A percentile compares a stretch with the other conserved stretches of the same genome.
phyloP scores from a whole-genome alignment of 192 early-diverging fungal genomes.

The Backusella australiensis region DNA sequence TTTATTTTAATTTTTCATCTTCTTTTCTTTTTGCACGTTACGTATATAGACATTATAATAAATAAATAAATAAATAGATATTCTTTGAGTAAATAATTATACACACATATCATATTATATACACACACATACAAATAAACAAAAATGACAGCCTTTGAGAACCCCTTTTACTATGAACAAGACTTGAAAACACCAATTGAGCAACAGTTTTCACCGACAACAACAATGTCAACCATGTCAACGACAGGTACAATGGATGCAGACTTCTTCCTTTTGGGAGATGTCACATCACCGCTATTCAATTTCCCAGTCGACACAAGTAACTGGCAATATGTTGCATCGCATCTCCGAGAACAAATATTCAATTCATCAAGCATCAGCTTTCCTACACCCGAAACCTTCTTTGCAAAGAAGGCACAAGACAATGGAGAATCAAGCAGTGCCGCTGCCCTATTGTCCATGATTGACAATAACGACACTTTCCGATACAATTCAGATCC shows the following conservation, averaged over 20 bases:
- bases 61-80: background rate
- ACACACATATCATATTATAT: background rate
- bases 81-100: background rate
- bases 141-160: background rate
- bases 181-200: background rate
- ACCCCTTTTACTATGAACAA: background rate
- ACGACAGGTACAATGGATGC: background rate
- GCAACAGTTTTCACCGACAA: background rate
- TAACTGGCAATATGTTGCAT: conserved; percentile 10
- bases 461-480: background rate
- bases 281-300: background rate
- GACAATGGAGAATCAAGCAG: background rate
- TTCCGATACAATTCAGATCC: conserved; percentile 1
- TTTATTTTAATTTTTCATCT: background rate
- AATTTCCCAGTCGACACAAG: background rate
- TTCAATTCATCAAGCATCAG: conserved; percentile 16
- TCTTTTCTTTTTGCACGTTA: background rate
- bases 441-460: background rate
- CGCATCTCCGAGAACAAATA: conserved; percentile 12
- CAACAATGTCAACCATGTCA: background rate
- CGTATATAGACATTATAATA: background rate
- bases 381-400: conserved; percentile 12
- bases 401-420: background rate
- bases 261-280: background rate
- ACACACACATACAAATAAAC: background rate